Evolutionary conservation across 2,329 filamentous ascomycete species (phyloP), one percentile per base, ranked within the genome.

Genomic region (Didymella keratinophila): DNA sequence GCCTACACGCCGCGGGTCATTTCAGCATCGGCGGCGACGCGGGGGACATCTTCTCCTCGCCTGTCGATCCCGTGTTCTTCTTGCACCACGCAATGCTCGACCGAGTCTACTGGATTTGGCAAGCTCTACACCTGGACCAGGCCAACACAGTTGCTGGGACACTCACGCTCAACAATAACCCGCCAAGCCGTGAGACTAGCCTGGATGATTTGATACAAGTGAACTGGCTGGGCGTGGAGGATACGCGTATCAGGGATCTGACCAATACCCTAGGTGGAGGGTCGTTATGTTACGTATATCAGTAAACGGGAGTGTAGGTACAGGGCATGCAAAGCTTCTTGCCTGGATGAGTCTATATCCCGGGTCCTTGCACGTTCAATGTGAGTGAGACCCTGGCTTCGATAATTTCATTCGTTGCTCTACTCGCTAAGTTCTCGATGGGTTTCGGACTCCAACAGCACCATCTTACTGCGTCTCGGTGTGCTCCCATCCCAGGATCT

Each of bases 21-120:
- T 69, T 56, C 44, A 43, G 51, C 12, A 68, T 70, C 12, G 66
- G 65, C n/a, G 61, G 61, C 5, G 65, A 68, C 20, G 77, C 74
- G 1, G 74, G 75, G 4, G 80, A 82, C 66, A 63, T 80, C 14
- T 81, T 77, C 62, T 75, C 77, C 5, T 79, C 76, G 12, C 79
- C 81, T 0, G 73, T 71, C 3, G 81, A 83, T 28, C 79, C 79
- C 0, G 60, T 41, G 14, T 56, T 51, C 16, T 83, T 73, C 64
- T 69, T 80, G 39, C 81, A 83, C 60, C 81, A 83, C 56, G 74
- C 74, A 5, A 77, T 78, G 70, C 76, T 83, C 21, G 81, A 83
- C 64, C 71, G 78, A 5, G 69, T 78, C 0, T 83, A 76, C 72
- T 80, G 78, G 78, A 78, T 79, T 20, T 83, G 81, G 81, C 81